Evolutionary conservation across 176 grass and related monocot species (phyloP).

Genomic region (Poa pratensis): DNA sequence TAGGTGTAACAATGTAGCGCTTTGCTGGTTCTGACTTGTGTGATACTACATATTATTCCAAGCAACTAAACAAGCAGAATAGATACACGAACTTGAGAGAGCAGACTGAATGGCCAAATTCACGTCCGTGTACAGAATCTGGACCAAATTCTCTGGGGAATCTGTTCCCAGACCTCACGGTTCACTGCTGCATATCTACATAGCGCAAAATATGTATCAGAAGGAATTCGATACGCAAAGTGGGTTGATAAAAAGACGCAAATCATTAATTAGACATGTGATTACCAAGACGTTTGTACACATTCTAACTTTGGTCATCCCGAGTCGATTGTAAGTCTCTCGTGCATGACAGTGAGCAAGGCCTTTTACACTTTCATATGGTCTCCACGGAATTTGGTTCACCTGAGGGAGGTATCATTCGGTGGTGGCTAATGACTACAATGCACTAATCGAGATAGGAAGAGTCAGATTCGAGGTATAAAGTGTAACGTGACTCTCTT

Average conservation of each 20-base stretch:
- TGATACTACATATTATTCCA: neutral
- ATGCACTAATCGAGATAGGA: neutral
- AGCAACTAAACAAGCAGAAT: neutral
- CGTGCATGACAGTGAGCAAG: slow-evolving; percentile 32
- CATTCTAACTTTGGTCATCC: slow-evolving; percentile 27
- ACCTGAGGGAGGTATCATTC: slow-evolving; percentile 53
- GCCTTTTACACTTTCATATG: neutral
- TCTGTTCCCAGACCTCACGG: neutral
- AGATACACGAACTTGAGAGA: slow-evolving; percentile 5
- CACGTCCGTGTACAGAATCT: neutral
- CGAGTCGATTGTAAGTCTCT: slow-evolving; percentile 2
- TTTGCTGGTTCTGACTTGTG: neutral
- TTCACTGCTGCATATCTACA: neutral
- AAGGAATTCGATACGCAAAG: neutral
- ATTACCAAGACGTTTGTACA: neutral
- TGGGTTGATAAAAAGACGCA: neutral
- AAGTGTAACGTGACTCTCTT: too few species aligned
- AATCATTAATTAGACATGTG: slow-evolving; percentile 15
- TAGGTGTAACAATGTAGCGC: slow-evolving; percentile 11
- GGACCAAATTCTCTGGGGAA: neutral
- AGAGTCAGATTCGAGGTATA: slow-evolving; percentile 32
- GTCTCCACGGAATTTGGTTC: neutral
- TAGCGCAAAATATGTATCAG: neutral
- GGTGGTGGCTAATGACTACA: slow-evolving; percentile 43
- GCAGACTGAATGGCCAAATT: neutral